Evolutionary conservation across 805 yeast species (phyloP).

Genomic region (Maudiozyma bulderi): DNA sequence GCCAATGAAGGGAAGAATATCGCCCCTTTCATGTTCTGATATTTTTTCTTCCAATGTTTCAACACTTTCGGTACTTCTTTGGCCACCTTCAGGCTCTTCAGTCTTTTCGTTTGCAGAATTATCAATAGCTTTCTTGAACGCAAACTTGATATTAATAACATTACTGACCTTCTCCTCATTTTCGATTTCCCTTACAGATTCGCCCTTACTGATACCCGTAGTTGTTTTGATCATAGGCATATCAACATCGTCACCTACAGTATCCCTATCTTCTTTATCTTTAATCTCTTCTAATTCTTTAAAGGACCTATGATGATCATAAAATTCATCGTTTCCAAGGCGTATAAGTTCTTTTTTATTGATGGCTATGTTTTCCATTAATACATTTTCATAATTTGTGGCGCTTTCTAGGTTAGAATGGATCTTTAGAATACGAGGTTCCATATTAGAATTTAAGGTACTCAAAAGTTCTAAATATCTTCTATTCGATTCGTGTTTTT

Average conservation of each 20-base stretch:
- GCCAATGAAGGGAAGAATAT: slow-evolving; percentile 7
- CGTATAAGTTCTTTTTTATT: slow-evolving; percentile 19
- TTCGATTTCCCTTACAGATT: slow-evolving; percentile 1
- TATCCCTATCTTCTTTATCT: slow-evolving; percentile 13
- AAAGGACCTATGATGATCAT: slow-evolving; percentile 21
- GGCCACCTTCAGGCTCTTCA: neutral
- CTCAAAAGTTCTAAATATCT: slow-evolving; percentile 12
- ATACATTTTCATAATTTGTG: slow-evolving; percentile 11
- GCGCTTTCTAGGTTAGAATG: slow-evolving; percentile 9
- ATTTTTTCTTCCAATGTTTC: neutral
- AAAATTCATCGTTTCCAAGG: slow-evolving; percentile 15
- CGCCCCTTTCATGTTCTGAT: neutral
- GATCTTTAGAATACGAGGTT: slow-evolving; percentile 12
- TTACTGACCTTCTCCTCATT: neutral
- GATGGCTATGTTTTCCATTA: slow-evolving; percentile 10
- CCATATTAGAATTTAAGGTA: slow-evolving; percentile 9
- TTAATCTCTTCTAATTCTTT: slow-evolving; percentile 14
- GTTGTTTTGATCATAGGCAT: neutral
- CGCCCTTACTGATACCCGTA: neutral
- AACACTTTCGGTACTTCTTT: neutral
- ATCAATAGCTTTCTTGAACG: slow-evolving; percentile 17
- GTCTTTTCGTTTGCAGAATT: slow-evolving; percentile 6
- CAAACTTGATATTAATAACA: slow-evolving; percentile 19
- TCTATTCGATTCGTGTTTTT: slow-evolving; percentile 9
- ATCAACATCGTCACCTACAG: slow-evolving; percentile 1